Base-by-base conservation (phyloP, 768 basidiomycete species). In the Clitopilus hobsonii region DNA sequence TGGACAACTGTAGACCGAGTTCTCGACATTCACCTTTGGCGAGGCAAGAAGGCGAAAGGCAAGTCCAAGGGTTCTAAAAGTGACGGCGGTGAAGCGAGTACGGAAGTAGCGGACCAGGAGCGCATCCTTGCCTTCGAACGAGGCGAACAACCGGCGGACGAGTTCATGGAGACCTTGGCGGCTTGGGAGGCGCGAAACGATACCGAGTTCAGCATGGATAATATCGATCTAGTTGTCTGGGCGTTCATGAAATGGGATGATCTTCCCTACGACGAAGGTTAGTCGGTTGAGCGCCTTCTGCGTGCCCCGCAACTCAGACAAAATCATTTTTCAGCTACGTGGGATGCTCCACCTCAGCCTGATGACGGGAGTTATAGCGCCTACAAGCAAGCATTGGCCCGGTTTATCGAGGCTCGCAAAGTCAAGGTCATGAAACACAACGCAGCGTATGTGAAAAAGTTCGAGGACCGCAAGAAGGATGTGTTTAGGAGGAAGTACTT, bases 1-100 rank as follows among this genome's bases (percentile, higher is more conserved):
- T 98, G 96, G 96, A 88, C 85, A 69, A 92, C 88, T 0, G 76
- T 93, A n/a, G 94, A 96, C 63, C 86, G 95, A n/a, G 77, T 98
- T 24, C 76, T 99, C 28, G 92, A 97, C 60, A 73, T 94, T 22
- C 70, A 83, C 38, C 69, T 95, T 16, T 87, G 88, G 82, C 16
- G 11, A 11, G 41, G 22, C 2, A 71, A 71, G 30, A 47, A 47
- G 1, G 32, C 24, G n/a, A 36, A 36, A 20, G 29, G 26, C 29
- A 38, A 32, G 16, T 23, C 28, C 16, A 51, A 63, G 52, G 47
- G 59, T 62, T 51, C 57, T 52, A 64, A 65, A 61, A 63, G 56
- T 56, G 49, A 66, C 68, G 62, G 62, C 60, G 48, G 61, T 69
- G 65, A 54, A 54, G 54, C 53, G 52, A 59, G 52, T 48, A 6